phyloP scores from a whole-genome alignment of 2,329 filamentous ascomycete species.

The Diaporthe caulivora region DNA sequence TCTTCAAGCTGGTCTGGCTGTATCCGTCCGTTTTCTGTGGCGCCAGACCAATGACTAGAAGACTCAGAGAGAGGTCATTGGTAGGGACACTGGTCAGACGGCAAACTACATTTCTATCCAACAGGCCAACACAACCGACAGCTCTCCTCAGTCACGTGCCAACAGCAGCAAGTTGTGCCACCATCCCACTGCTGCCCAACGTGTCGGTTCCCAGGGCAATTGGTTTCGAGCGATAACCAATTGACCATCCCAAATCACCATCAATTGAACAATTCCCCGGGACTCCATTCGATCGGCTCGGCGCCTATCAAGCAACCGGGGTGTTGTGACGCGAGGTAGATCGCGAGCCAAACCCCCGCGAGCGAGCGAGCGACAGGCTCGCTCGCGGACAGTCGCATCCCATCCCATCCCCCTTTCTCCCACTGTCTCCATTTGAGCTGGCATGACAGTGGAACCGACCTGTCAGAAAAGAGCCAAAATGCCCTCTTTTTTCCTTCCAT shows the following conservation, averaged over 20 bases:
- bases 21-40: neutral
- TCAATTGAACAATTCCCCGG: slow-evolving; percentile 22
- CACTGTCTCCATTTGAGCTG: slow-evolving; percentile 18
- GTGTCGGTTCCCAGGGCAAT: neutral
- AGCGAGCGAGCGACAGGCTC: neutral
- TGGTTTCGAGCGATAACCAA: neutral
- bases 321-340: slow-evolving; percentile 23
- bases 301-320: slow-evolving; percentile 4
- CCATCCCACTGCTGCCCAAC: slow-evolving; percentile 9
- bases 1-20: neutral
- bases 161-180: slow-evolving; percentile 7
- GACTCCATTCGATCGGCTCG: slow-evolving; percentile 28
- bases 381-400: neutral
- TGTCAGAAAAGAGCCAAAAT: slow-evolving; percentile 20
- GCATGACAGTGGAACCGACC: slow-evolving; percentile 22
- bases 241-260: neutral
- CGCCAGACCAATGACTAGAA: neutral
- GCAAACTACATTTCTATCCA: neutral
- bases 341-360: slow-evolving; percentile 26
- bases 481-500: slow-evolving; percentile 13
- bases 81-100: neutral
- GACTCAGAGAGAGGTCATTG: neutral
- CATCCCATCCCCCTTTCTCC: slow-evolving; percentile 10
- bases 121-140: neutral
- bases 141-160: slow-evolving; percentile 23